These are phyloP conservation scores for Epichloe sp. DNA, from an alignment of 2,329 filamentous ascomycete species.

Conservation along the genomic window DNA sequence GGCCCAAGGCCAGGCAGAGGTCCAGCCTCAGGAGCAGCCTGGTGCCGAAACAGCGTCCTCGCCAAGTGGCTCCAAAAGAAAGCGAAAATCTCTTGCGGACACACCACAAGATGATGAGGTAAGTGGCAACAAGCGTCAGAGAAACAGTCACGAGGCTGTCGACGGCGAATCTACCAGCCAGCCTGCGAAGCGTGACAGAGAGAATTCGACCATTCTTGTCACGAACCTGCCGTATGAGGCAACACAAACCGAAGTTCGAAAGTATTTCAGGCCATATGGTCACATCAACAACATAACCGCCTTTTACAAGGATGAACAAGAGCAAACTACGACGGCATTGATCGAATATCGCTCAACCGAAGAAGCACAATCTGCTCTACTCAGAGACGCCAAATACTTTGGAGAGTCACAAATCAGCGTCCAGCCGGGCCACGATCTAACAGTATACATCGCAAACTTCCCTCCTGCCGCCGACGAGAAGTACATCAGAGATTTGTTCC, in stretches of 20 bases:
- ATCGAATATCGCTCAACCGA: constrained; percentile 76
- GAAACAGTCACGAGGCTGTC: constrained; percentile 25
- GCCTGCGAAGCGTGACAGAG: constrained; percentile 64
- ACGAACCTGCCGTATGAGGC: constrained; percentile 59
- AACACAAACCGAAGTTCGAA: constrained; percentile 59
- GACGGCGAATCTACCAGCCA: constrained; percentile 14
- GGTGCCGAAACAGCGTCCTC: constrained; percentile 16
- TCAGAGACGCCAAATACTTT: constrained; percentile 70
- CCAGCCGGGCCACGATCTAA: constrained; percentile 60
- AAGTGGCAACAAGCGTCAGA: constrained; percentile 55
- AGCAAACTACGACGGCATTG: constrained; percentile 53
- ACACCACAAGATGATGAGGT: constrained; percentile 25
- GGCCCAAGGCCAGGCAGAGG: not conserved
- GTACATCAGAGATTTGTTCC: constrained; percentile 56
- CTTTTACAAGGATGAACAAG: constrained; percentile 43
- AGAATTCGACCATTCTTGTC: constrained; percentile 77
- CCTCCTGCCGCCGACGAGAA: constrained; percentile 61
- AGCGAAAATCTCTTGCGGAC: constrained; percentile 48
- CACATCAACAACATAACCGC: constrained; percentile 67
- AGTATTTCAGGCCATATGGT: constrained; percentile 88
- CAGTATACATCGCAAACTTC: constrained; percentile 84
- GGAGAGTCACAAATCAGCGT: constrained; percentile 63
- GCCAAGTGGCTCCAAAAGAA: constrained; percentile 50
- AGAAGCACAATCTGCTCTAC: constrained; percentile 68
- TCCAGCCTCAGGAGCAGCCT: constrained; percentile 11